A percentile compares a stretch with the other conserved stretches of the same genome.
phyloP scores from a whole-genome alignment of 2,329 filamentous ascomycete genomes.

The Fusarium gaditjirri region DNA sequence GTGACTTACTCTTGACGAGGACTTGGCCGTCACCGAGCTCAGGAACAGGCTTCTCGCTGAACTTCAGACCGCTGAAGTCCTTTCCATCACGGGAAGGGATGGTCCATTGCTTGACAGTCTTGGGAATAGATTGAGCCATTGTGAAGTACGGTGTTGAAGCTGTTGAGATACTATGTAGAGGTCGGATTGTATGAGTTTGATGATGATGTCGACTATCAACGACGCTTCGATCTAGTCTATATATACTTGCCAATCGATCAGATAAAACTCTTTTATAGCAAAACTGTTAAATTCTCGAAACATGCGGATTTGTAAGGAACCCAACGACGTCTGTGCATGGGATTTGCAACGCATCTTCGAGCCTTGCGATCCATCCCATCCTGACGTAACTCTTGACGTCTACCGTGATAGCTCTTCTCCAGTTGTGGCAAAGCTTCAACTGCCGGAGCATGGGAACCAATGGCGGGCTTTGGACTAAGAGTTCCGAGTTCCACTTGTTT shows the following conservation, averaged over 20 bases:
- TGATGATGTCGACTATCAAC: neutral
- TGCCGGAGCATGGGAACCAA: conserved; percentile 19
- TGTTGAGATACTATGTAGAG: neutral
- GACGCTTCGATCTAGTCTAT: neutral
- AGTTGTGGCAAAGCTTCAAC: conserved; percentile 11
- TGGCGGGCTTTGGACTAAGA: conserved; percentile 27
- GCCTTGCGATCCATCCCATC: neutral
- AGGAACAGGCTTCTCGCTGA: conserved; percentile 66
- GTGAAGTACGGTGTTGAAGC: neutral
- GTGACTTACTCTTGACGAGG: conserved; percentile 66
- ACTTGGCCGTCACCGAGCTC: conserved; percentile 76
- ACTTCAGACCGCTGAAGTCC: conserved; percentile 68
- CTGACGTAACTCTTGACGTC: conserved; percentile 36
- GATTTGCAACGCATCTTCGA: conserved; percentile 26
- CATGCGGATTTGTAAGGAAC: conserved; percentile 19
- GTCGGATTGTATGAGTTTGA: neutral
- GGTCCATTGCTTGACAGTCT: conserved; percentile 67
- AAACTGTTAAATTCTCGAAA: conserved; percentile 2
- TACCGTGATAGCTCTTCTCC: conserved; percentile 2
- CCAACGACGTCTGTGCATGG: conserved; percentile 14
- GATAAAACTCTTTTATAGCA: neutral
- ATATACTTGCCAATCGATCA: neutral
- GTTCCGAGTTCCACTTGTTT: conserved; percentile 16
- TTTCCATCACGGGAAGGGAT: conserved; percentile 54
- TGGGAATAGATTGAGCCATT: conserved; percentile 45